Percentiles rank a stretch among this genome's conserved stretches.
Evolutionary conservation across 768 basidiomycete species (phyloP).

Genomic region (Chalciporus sphaerocephalus): DNA sequence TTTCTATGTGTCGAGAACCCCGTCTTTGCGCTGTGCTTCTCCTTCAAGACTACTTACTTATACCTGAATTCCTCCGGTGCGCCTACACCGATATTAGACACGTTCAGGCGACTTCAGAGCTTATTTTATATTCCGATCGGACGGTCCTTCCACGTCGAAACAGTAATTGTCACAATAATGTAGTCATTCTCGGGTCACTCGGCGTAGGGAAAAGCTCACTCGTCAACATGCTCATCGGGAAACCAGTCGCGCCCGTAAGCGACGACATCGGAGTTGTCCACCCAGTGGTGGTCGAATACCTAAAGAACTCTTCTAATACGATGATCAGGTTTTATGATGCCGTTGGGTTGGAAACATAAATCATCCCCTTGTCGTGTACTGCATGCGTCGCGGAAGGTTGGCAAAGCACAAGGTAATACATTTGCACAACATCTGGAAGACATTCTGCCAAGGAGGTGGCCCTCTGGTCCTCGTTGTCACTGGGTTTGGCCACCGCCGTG

Average conservation of each 20-base stretch:
- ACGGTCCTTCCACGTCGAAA: background rate
- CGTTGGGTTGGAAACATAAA: constrained; percentile 15
- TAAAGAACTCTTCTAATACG: background rate
- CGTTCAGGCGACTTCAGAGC: background rate
- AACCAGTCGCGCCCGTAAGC: constrained; percentile 24
- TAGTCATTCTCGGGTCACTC: constrained; percentile 24
- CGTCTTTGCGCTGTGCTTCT: background rate
- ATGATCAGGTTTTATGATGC: constrained; percentile 18
- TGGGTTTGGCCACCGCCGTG: constrained; percentile 13
- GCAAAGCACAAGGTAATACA: constrained; percentile 28
- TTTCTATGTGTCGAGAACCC: background rate
- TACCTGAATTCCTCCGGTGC: background rate
- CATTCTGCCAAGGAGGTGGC: constrained; percentile 8
- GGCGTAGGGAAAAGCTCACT: constrained; percentile 39
- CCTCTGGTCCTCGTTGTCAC: constrained; percentile 19
- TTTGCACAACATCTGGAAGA: constrained; percentile 28
- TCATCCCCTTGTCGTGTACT: constrained; percentile 31
- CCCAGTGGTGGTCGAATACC: constrained; percentile 11
- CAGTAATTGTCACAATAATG: constrained; percentile 10
- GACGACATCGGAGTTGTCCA: constrained; percentile 16
- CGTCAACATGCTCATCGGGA: constrained; percentile 35
- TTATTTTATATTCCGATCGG: background rate
- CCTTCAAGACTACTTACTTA: background rate
- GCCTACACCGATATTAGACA: background rate
- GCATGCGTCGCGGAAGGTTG: constrained; percentile 35